Evolutionary conservation across 108 stramenopile genomes (phyloP), one percentile per base, ranked within the genome.

Genomic region (Nitzschia inconspicua): DNA sequence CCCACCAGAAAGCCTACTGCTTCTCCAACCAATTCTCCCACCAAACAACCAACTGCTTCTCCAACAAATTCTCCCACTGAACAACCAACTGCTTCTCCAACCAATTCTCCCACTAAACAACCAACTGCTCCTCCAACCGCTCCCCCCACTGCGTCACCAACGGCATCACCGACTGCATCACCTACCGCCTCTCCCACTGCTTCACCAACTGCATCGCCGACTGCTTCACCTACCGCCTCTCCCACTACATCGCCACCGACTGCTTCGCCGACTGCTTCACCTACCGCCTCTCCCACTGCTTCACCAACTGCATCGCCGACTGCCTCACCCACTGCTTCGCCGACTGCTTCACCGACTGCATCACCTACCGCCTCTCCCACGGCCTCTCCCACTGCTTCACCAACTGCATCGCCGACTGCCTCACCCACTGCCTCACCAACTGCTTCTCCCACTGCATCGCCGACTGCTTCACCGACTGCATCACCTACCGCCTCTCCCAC

Each of bases 121-220:
- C n/a, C n/a, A 24, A 42, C 67, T 42, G 27, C 22, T 26, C n/a
- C 29, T 41, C 57, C 49, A 28, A 48, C 37, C 27, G 27, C 32
- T 16, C 24, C 31, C 39, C 56, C 56, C 8, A 51, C 55, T 28
- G 44, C n/a, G 2, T 16, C 19, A 11, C 29, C 39, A 37, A 53
- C 63, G 4, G 7, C 49, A 2, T 26, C 22, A 5, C 61, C 49
- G 2, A 18, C 30, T 9, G 25, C 14, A 10, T 46, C 44, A 46
- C 50, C 50, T 27, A 51, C 19, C n/a, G 50, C 14, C n/a, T 9
- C 25, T 30, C 29, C 28, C 0, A 10, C 25, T 47, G 18, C 11
- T 19, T 3, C 25, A 47, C 5, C 19, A 47, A 11, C 10, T 47
- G 2, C 13, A 20, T 1, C 23, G 25, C 23, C 11, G 20, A 2